phyloP scores from a whole-genome alignment of 2,329 filamentous ascomycete genomes.

The Hyphodiscus sp. region DNA sequence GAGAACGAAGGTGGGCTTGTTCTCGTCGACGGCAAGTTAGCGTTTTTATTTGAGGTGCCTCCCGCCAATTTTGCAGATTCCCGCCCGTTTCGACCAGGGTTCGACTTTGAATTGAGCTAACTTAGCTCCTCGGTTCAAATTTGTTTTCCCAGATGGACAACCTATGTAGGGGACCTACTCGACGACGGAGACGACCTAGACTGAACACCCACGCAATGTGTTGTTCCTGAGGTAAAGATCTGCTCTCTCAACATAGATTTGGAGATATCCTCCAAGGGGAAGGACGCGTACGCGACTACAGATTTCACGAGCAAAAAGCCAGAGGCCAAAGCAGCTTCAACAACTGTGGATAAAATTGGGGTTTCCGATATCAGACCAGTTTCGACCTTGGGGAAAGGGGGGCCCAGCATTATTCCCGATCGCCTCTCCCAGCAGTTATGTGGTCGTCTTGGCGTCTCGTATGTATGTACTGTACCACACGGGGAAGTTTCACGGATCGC shows the following conservation, averaged over 20 bases:
- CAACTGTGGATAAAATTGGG: too few species aligned
- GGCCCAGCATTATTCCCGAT: not conserved
- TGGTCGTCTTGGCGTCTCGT: not conserved
- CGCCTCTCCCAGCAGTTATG: not conserved
- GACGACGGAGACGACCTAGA: too few species aligned
- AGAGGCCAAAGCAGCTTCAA: too few species aligned
- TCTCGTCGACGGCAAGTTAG: not conserved
- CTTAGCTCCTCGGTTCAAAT: not conserved
- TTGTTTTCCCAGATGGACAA: too few species aligned
- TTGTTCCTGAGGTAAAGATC: not conserved
- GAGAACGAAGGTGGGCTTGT: too few species aligned
- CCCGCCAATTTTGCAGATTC: conserved; percentile 7
- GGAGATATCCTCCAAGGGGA: not conserved
- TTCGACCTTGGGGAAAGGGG: too few species aligned
- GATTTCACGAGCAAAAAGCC: too few species aligned
- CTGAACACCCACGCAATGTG: not conserved
- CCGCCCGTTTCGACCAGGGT: not conserved
- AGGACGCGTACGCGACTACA: too few species aligned
- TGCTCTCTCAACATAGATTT: not conserved
- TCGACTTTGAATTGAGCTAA: not conserved
- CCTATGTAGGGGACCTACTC: too few species aligned
- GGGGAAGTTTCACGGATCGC: too few species aligned
- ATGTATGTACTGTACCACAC: too few species aligned
- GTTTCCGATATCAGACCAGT: too few species aligned
- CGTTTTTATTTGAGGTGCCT: conserved; percentile 6